phyloP scores from a whole-genome alignment of 2,329 filamentous ascomycete genomes.

The Graphilbum ipis-grandicollis region DNA sequence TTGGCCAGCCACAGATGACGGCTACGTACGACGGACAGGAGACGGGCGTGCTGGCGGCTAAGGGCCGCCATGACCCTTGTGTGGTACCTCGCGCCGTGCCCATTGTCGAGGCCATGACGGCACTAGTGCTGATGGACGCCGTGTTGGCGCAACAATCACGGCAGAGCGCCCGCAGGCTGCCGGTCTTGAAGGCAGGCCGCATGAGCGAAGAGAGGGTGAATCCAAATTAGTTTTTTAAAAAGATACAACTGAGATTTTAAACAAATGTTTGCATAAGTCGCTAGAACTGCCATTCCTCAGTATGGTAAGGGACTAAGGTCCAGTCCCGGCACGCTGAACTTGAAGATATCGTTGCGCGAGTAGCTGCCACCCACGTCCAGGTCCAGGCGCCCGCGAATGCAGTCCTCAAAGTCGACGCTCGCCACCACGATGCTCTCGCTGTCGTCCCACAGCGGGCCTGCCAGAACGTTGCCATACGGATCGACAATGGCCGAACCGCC shows the following conservation, averaged over 20 bases:
- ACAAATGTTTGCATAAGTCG: too few species aligned
- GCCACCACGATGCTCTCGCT: constrained; percentile 46
- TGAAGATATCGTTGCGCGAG: constrained; percentile 52
- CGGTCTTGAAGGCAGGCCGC: constrained; percentile 8
- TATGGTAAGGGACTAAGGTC: constrained; percentile 37
- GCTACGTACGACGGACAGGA: constrained; percentile 55
- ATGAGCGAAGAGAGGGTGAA: background rate
- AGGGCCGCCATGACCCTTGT: constrained; percentile 87
- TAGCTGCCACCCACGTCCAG: constrained; percentile 76
- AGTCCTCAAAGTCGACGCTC: constrained; percentile 79
- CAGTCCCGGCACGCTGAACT: constrained; percentile 39
- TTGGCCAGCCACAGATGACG: constrained; percentile 74
- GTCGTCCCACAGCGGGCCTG: constrained; percentile 73
- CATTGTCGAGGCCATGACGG: constrained; percentile 83
- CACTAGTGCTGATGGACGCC: constrained; percentile 73
- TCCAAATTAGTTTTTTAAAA: too few species aligned
- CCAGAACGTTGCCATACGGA: constrained; percentile 62
- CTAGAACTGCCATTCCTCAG: too few species aligned
- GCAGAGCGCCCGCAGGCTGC: constrained; percentile 24
- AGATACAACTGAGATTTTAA: too few species aligned
- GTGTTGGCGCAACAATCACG: constrained; percentile 63
- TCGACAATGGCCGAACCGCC: constrained; percentile 73
- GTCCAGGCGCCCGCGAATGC: constrained; percentile 63
- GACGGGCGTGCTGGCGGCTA: constrained; percentile 68
- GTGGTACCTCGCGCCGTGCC: constrained; percentile 79